These are phyloP conservation scores for Ophidiomyces ophidiicola DNA, from an alignment of 2,329 filamentous ascomycete genomes.

Conservation along the genomic window DNA sequence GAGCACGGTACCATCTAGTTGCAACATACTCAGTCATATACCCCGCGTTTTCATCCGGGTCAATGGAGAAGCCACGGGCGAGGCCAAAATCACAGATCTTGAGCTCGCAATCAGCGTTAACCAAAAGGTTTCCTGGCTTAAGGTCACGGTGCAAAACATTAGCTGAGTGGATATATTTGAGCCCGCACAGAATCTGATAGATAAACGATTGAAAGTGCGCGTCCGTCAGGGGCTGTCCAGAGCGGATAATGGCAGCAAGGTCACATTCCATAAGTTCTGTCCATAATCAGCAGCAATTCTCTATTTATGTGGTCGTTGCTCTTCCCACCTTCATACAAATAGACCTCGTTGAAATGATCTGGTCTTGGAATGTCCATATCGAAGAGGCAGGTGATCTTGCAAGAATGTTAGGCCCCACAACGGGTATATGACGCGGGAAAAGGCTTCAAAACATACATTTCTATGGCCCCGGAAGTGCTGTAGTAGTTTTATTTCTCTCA, in stretches of 20 bases:
- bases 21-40: conserved; percentile 99
- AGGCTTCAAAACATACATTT: conserved; percentile 49
- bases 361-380: conserved; percentile 98
- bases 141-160: conserved; percentile 94
- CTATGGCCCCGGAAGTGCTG: conserved; percentile 91
- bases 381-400: conserved; percentile 91
- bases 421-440: conserved; percentile 1
- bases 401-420: conserved; percentile 27
- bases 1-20: conserved; percentile 95
- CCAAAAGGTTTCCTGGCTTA: conserved; percentile 91
- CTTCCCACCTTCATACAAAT: conserved; percentile 81
- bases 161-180: conserved; percentile 98
- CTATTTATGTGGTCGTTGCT: background rate
- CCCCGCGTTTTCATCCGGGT: conserved; percentile 94
- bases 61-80: conserved; percentile 89
- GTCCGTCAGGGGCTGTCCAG: conserved; percentile 91
- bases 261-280: conserved; percentile 98
- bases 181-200: conserved; percentile 96
- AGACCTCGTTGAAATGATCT: conserved; percentile 97
- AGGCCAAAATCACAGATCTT: conserved; percentile 99
- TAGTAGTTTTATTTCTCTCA: conserved; percentile 96
- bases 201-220: conserved; percentile 99
- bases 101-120: conserved; percentile 97
- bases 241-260: conserved; percentile 92
- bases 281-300: conserved; percentile 15